These are phyloP conservation scores for Oryza australiensis DNA, from an alignment of 176 grass and related monocot genomes.

Conservation along the genomic window DNA sequence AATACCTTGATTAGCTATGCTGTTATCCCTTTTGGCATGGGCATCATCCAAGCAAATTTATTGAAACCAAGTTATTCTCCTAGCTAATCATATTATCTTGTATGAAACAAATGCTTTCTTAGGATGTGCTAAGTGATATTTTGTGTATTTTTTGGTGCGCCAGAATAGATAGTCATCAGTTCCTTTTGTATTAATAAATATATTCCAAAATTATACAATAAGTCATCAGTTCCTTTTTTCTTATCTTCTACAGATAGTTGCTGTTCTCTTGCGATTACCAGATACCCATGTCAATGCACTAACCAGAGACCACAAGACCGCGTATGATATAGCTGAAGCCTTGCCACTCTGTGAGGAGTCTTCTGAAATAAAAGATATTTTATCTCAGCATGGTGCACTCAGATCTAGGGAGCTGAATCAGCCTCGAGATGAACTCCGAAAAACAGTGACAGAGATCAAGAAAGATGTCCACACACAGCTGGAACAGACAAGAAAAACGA, in stretches of 20 bases:
- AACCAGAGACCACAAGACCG: constrained; percentile 83
- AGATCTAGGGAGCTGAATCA: constrained; percentile 93
- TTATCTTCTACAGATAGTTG: constrained; percentile 70
- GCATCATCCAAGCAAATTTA: constrained; percentile 31
- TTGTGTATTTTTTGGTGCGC: background rate
- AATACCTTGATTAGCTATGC: constrained; percentile 19
- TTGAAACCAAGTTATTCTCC: constrained; percentile 27
- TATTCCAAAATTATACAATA: background rate
- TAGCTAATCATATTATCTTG: background rate
- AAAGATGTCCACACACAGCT: constrained; percentile 96
- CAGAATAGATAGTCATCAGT: background rate
- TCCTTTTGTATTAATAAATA: background rate
- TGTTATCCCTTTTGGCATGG: background rate
- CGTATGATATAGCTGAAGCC: constrained; percentile 93
- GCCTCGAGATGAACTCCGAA: constrained; percentile 83
- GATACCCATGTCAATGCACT: constrained; percentile 98
- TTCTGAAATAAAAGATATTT: constrained; percentile 82
- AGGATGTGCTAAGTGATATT: background rate
- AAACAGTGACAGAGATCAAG: constrained; percentile 96
- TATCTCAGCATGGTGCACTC: constrained; percentile 74
- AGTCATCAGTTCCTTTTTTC: background rate
- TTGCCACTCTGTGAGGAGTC: constrained; percentile 82
- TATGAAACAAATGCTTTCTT: constrained; percentile 23
- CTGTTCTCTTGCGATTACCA: constrained; percentile 73
- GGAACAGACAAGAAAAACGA: constrained; percentile 89